A percentile compares a stretch with the other conserved stretches of the same genome.
These are phyloP conservation scores for Colletotrichum cordylinicola DNA, from an alignment of 2,329 filamentous ascomycete species.

Conservation along the genomic window DNA sequence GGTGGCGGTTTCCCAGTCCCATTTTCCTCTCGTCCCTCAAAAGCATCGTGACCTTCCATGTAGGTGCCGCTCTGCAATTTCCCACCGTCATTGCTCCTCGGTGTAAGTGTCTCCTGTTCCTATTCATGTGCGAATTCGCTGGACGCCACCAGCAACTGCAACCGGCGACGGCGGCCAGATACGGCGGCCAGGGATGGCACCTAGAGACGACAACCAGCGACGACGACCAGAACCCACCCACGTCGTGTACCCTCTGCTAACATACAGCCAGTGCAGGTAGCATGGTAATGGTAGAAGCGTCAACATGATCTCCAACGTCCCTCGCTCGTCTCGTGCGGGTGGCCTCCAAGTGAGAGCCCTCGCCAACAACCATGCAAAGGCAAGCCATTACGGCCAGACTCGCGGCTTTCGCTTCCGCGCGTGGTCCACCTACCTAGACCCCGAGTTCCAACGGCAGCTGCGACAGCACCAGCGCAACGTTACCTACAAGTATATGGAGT, in stretches of 20 bases:
- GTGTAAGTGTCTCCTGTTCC: neutral
- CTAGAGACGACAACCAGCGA: neutral
- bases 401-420: conserved; percentile 55
- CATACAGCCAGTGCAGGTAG: neutral
- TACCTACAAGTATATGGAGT: conserved; percentile 52
- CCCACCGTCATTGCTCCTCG: neutral
- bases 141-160: neutral
- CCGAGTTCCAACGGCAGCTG: conserved; percentile 45
- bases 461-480: conserved; percentile 48
- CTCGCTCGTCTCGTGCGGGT: conserved; percentile 33
- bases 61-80: neutral
- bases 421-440: conserved; percentile 50
- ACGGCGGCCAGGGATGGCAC: too few species aligned
- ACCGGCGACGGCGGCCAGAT: neutral
- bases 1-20: conserved; percentile 1
- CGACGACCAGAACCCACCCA: neutral
- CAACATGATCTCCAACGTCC: conserved; percentile 31
- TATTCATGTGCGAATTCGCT: neutral
- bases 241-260: neutral
- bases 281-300: conserved; percentile 5
- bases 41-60: neutral
- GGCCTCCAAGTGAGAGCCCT: conserved; percentile 24
- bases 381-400: conserved; percentile 40
- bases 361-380: neutral
- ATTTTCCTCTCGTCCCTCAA: neutral